A percentile compares a stretch with the other conserved stretches of the same genome.
These are phyloP conservation scores for Chlorophyllum brunneum DNA, from an alignment of 768 basidiomycete species.

Conservation along the genomic window DNA sequence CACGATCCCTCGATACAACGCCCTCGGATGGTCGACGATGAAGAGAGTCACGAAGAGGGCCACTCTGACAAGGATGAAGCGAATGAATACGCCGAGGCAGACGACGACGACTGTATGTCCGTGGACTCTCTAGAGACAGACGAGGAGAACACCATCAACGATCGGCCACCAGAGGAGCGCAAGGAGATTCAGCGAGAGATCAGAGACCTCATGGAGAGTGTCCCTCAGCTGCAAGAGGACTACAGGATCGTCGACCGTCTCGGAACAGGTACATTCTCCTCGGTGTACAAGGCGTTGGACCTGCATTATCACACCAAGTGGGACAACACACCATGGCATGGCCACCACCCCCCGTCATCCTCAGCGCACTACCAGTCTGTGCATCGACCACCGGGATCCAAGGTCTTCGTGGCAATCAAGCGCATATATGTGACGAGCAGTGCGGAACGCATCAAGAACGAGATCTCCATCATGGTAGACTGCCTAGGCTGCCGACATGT, in stretches of 20 bases:
- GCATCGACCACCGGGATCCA: conserved; percentile 35
- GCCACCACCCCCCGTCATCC: conserved; percentile 55
- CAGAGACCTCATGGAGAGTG: conserved; percentile 54
- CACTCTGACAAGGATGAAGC: conserved; percentile 19
- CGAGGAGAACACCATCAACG: conserved; percentile 57
- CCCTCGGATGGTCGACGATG: conserved; percentile 12
- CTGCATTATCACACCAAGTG: conserved; percentile 62
- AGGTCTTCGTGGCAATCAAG: conserved; percentile 89
- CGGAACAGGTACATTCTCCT: conserved; percentile 97
- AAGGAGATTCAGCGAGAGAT: conserved; percentile 79
- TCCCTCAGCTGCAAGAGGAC: conserved; percentile 60
- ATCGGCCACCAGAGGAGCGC: conserved; percentile 63
- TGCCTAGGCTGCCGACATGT: conserved; percentile 83
- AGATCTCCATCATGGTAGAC: conserved; percentile 85
- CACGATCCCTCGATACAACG: neutral
- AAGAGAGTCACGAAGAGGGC: conserved; percentile 17
- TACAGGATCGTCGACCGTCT: conserved; percentile 87
- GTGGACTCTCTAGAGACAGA: conserved; percentile 37
- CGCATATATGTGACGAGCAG: conserved; percentile 96
- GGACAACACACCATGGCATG: conserved; percentile 75
- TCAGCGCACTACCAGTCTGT: conserved; percentile 63
- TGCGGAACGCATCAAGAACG: conserved; percentile 89
- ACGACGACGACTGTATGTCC: conserved; percentile 16
- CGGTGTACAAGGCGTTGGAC: conserved; percentile 98
- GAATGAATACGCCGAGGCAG: conserved; percentile 24